Base-by-base conservation (phyloP, 768 basidiomycete genomes). In the Fomitopsis serialis region DNA sequence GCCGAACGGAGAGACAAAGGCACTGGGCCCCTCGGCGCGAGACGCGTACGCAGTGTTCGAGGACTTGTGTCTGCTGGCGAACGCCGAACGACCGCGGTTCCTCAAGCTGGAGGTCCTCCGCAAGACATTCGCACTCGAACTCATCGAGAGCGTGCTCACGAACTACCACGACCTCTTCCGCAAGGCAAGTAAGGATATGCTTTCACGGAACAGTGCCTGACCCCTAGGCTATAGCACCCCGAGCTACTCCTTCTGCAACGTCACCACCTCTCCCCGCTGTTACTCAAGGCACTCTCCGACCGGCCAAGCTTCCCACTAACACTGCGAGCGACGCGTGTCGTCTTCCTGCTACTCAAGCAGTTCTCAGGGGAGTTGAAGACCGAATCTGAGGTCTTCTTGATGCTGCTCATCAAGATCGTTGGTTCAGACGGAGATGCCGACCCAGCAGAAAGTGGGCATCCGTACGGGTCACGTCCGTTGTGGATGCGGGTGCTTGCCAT, bases 81-180 rank as follows among this genome's bases (percentile, higher is more conserved):
- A 92, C 61, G 79, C 82, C 3, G 85, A 93, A 66, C 85, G 80
- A 50, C 89, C 94, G 2, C 75, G 78, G 50, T 91, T 97, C 63
- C 75, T 97, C 54, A 85, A 86, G 58, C 80, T 98, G 44, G 84
- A 89, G 21, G 81, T 78, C 48, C 72, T 98, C 43, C 90, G 89
- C 62, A 87, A 94, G 69, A 98, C 97, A 0, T 98, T 98, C 60
- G 92, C 94, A 0, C 72, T 99, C n/a, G 96, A 99, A 69, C 73
- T 98, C 50, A 92, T 98, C 35, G 96, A 99, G 72, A 98, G 95
- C 62, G 91, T 98, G 2, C 72, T 99, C 48, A 94, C 92, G 7
- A 94, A 95, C 65, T 94, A 95, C 61, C 85, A 92, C 57, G 79
- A 77, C n/a, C 74, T 92, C 0, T 94, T 95, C 66, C 79, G 87